A percentile compares a stretch with the other conserved stretches of the same genome.
Conservation (phyloP, 108 stramenopile genomes). For the Pseudonitzschia multiseries region DNA sequence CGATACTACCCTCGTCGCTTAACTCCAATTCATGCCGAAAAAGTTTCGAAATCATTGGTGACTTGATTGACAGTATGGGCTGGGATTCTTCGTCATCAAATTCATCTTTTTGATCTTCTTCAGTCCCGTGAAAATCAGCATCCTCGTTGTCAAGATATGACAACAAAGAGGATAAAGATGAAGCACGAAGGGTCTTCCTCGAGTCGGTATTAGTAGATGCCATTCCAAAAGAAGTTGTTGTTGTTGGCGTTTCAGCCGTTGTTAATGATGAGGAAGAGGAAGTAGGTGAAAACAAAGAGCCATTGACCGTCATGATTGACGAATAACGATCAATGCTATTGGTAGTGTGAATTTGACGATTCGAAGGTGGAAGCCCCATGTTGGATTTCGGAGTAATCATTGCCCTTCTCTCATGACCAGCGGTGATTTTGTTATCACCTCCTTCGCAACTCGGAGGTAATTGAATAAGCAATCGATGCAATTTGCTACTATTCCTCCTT, state of each 20-base stretch:
- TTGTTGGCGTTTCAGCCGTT: background rate
- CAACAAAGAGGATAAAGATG: background rate
- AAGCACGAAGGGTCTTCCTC: background rate
- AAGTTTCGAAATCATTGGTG: conserved; percentile 4
- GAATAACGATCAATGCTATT: background rate
- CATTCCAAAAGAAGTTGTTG: background rate
- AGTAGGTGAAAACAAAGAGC: background rate
- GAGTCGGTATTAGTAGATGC: background rate
- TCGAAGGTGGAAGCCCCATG: background rate
- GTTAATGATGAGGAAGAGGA: background rate
- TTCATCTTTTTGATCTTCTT: background rate
- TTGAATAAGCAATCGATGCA: background rate
- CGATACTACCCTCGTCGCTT: background rate
- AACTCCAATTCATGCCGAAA: conserved; percentile 2
- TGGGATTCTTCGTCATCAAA: background rate
- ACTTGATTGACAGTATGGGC: background rate
- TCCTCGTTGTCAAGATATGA: background rate
- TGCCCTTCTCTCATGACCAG: background rate
- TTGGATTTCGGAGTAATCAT: background rate
- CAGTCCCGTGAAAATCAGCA: background rate
- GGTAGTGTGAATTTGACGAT: background rate
- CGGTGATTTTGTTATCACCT: background rate
- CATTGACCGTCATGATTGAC: background rate
- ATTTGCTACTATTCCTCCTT: background rate
- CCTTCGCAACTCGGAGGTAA: background rate